Evolutionary conservation across 192 early-diverging fungal genomes (phyloP).

Genomic region (Coemansia sp.): DNA sequence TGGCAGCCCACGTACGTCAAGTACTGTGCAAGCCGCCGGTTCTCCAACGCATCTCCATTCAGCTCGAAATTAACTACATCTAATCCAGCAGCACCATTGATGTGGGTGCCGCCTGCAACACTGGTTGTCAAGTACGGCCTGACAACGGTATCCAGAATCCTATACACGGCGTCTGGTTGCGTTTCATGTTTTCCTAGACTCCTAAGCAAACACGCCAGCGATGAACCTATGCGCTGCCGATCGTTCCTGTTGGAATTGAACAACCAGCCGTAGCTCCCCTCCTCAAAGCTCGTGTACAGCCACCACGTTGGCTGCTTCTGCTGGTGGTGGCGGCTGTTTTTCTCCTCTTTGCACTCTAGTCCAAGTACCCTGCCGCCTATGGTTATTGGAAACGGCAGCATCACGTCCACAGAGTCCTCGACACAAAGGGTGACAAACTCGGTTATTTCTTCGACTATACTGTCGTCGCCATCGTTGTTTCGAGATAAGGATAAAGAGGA

Average conservation of each 20-base stretch:
- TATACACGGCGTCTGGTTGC: no score
- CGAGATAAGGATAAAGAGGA: no score
- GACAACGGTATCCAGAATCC: background rate
- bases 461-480: background rate
- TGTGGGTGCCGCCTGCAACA: background rate
- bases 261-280: slow-evolving; percentile 44
- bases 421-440: slow-evolving; percentile 38
- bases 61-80: background rate
- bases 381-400: slow-evolving; percentile 19
- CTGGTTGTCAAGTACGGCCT: background rate
- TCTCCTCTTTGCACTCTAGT: no score
- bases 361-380: background rate
- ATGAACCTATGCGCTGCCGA: background rate
- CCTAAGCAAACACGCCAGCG: background rate
- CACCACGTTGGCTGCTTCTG: slow-evolving; percentile 2
- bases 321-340: background rate
- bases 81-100: background rate
- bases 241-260: slow-evolving; percentile 4
- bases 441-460: slow-evolving; percentile 18
- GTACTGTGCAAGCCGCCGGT: background rate
- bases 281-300: slow-evolving; percentile 43
- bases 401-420: slow-evolving; percentile 34
- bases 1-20: slow-evolving; percentile 9
- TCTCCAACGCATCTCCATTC: background rate
- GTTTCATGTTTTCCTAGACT: background rate